Evolutionary conservation across 257 asterid species (phyloP).

Genomic region (Plantago elongata): DNA sequence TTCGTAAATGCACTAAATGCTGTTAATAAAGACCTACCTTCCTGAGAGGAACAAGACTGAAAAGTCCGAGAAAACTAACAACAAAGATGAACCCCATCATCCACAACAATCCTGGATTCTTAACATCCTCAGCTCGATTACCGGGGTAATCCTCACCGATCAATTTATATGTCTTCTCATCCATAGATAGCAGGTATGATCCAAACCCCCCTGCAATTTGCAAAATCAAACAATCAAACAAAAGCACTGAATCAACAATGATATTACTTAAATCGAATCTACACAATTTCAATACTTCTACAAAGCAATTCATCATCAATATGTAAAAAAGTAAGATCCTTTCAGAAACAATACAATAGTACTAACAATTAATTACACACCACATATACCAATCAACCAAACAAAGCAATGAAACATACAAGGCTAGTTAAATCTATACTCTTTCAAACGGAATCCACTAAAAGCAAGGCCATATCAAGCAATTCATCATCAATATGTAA

Average conservation of each 20-base stretch:
- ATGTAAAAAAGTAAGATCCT: too few species aligned
- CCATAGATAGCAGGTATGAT: conserved; percentile 89
- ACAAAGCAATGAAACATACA: too few species aligned
- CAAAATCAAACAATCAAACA: conserved; percentile 12
- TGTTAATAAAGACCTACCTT: conserved; percentile 41
- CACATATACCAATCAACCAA: too few species aligned
- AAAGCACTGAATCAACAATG: background rate
- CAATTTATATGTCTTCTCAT: conserved; percentile 81
- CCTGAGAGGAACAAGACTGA: conserved; percentile 91
- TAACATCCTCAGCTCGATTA: conserved; percentile 84
- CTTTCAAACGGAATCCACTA: conserved; percentile 22
- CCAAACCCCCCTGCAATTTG: conserved; percentile 79
- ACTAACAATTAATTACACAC: too few species aligned
- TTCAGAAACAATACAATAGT: too few species aligned
- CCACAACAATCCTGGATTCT: conserved; percentile 88
- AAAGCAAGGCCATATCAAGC: conserved; percentile 70
- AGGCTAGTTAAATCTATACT: too few species aligned
- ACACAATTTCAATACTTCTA: too few species aligned
- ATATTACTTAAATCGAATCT: background rate
- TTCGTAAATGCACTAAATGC: too few species aligned
- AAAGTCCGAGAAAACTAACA: conserved; percentile 91
- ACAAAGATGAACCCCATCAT: conserved; percentile 85
- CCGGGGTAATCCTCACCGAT: conserved; percentile 95
- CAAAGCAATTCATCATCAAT: too few species aligned
- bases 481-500: too few species aligned